Evolutionary conservation across 768 basidiomycete species (phyloP).

Genomic region (Cantharellus anzutake): DNA sequence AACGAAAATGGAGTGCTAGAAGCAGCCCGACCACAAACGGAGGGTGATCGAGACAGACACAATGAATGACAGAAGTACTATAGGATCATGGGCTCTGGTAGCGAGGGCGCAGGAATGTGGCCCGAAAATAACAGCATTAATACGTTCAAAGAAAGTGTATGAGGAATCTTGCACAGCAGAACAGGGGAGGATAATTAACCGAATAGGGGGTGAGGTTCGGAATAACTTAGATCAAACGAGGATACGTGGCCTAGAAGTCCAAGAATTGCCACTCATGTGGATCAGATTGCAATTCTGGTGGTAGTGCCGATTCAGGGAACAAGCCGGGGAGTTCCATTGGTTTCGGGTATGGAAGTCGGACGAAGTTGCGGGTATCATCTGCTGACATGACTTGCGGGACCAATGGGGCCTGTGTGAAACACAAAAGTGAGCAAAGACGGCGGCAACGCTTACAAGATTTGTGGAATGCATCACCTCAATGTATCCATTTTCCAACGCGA

Average conservation of each 20-base stretch:
- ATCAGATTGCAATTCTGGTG: constrained; percentile 3
- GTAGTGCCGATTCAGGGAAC: constrained; percentile 4
- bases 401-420: constrained; percentile 4
- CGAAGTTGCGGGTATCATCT: constrained; percentile 77
- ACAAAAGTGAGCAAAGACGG: not conserved
- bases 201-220: too few relatives aligned
- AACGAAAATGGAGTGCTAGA: too few relatives aligned
- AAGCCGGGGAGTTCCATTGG: constrained; percentile 11
- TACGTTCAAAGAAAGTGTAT: too few relatives aligned
- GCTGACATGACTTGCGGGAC: constrained; percentile 40
- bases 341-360: constrained; percentile 17
- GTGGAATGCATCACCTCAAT: constrained; percentile 40
- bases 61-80: too few relatives aligned
- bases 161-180: too few relatives aligned
- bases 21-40: too few relatives aligned
- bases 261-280: constrained; percentile 4
- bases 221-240: too few relatives aligned
- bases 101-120: too few relatives aligned
- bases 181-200: too few relatives aligned
- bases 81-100: too few relatives aligned
- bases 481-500: constrained; percentile 64
- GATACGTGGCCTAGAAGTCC: constrained; percentile 3
- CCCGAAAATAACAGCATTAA: too few relatives aligned
- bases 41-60: too few relatives aligned
- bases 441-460: not conserved